Evolutionary conservation across 2,329 filamentous ascomycete species (phyloP).

Genomic region (Claviceps digitariae): DNA sequence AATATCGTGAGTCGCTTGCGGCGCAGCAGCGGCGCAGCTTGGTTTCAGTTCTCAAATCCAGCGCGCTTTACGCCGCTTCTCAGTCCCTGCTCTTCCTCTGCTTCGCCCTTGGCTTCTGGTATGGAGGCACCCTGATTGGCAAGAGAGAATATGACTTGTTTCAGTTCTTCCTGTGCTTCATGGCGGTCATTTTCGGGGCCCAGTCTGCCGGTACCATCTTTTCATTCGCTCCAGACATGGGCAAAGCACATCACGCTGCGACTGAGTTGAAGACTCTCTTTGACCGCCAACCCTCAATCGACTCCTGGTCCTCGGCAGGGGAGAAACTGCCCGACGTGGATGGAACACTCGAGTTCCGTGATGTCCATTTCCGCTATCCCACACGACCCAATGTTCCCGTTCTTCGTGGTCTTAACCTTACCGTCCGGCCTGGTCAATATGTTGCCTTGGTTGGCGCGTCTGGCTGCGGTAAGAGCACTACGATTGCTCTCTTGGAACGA

Average conservation of each 20-base stretch:
- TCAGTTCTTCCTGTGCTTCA: conserved; percentile 88
- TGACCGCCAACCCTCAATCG: conserved; percentile 68
- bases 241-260: conserved; percentile 79
- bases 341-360: conserved; percentile 74
- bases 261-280: conserved; percentile 70
- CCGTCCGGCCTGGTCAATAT: conserved; percentile 65
- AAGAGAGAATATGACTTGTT: conserved; percentile 60
- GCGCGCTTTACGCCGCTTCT: conserved; percentile 66
- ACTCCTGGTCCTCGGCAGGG: conserved; percentile 65
- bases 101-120: conserved; percentile 86
- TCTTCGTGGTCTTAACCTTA: conserved; percentile 67
- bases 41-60: conserved; percentile 62
- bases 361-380: conserved; percentile 90
- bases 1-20: conserved; percentile 56
- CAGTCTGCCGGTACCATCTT: conserved; percentile 86
- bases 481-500: conserved; percentile 79
- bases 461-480: conserved; percentile 89
- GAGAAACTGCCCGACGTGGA: conserved; percentile 49
- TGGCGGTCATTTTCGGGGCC: conserved; percentile 76
- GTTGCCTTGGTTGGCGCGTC: conserved; percentile 86
- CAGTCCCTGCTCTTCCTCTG: conserved; percentile 76
- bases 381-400: conserved; percentile 87
- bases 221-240: conserved; percentile 83
- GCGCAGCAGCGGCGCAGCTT: conserved; percentile 55
- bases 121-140: conserved; percentile 65